These are phyloP conservation scores for Solanum pennellii DNA, from an alignment of 257 asterid genomes.

Conservation along the genomic window DNA sequence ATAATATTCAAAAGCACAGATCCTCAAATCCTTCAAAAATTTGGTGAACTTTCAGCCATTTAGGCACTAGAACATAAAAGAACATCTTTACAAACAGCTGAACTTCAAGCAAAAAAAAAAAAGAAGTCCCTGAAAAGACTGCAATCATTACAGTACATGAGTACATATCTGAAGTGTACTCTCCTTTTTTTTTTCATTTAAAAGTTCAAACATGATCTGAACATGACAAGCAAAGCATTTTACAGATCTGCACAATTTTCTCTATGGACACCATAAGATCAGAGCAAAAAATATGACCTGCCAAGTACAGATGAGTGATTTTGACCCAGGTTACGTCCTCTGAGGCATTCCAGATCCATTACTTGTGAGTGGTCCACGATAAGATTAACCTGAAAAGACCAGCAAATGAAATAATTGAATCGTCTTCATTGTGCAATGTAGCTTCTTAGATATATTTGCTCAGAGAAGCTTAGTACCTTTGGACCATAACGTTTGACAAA, in stretches of 20 bases:
- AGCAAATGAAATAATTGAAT: not conserved
- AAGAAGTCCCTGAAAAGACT: not conserved
- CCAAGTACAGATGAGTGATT: conserved; percentile 73
- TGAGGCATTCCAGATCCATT: conserved; percentile 86
- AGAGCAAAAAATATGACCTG: conserved; percentile 43
- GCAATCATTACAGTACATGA: not conserved
- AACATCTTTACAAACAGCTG: not conserved
- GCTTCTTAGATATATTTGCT: not conserved
- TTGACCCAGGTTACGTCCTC: conserved; percentile 74
- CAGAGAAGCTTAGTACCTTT: conserved; percentile 28
- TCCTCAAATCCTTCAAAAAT: not conserved
- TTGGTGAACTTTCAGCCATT: not conserved
- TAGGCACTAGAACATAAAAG: not conserved
- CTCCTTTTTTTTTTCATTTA: too few relatives aligned
- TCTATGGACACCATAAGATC: conserved; percentile 2
- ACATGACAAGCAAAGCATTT: not conserved
- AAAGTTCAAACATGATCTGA: not conserved
- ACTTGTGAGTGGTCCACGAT: conserved; percentile 90
- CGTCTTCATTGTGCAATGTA: not conserved
- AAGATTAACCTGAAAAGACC: conserved; percentile 61
- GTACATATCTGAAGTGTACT: not conserved
- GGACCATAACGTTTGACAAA: conserved; percentile 86
- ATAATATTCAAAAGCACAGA: not conserved
- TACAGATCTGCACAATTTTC: not conserved
- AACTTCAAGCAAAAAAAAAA: not conserved